phyloP scores from a whole-genome alignment of 257 asterid species.

The Nicotiana attenuata region DNA sequence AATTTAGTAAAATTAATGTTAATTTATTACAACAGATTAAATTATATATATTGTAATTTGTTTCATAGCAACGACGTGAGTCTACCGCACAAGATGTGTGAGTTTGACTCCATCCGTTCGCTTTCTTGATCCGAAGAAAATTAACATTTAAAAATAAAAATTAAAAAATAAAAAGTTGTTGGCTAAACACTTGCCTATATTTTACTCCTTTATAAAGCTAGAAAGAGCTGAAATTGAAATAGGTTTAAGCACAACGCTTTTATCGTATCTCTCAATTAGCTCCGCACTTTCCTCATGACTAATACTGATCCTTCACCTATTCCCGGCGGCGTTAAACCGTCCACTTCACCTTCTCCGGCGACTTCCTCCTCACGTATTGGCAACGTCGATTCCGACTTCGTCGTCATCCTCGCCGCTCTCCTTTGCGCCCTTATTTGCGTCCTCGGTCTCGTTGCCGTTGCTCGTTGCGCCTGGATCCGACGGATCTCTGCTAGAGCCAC shows the following conservation, averaged over 20 bases:
- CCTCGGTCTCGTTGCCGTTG: not conserved
- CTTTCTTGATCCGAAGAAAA: not conserved
- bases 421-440: constrained; percentile 11
- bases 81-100: not conserved
- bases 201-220: not conserved
- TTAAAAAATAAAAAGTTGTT: not conserved
- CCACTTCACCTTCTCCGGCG: not conserved
- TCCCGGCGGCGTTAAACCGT: not conserved
- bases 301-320: not conserved
- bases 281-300: constrained; percentile 2
- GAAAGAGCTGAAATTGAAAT: not conserved
- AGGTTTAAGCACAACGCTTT: not conserved
- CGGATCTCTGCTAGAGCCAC: constrained; percentile 14
- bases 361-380: not conserved
- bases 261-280: not conserved
- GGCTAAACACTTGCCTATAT: not conserved
- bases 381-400: constrained; percentile 5
- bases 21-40: no score
- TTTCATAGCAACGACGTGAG: not conserved
- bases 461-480: constrained; percentile 6
- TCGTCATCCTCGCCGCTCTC: constrained; percentile 2
- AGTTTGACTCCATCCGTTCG: not conserved
- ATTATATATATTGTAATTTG: no score
- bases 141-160: not conserved
- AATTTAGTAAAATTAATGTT: no score